These are phyloP conservation scores for Aspergillus sp. DNA, from an alignment of 2,329 filamentous ascomycete species.

Conservation along the genomic window DNA sequence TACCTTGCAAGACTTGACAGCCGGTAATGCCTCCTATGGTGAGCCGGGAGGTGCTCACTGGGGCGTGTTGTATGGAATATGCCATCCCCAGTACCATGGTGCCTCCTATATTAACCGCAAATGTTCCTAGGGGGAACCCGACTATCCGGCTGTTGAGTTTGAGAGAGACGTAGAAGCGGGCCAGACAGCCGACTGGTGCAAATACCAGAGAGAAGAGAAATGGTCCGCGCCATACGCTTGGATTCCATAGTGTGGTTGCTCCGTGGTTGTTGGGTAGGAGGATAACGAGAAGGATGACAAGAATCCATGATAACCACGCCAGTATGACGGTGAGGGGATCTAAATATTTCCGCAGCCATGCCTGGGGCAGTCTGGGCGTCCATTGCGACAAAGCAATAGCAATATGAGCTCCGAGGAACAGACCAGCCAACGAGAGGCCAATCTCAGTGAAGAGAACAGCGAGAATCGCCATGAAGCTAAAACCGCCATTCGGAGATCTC, in stretches of 20 bases:
- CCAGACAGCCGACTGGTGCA: background rate
- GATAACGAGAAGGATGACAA: background rate
- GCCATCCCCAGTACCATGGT: background rate
- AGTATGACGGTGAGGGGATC: background rate
- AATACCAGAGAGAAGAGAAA: background rate
- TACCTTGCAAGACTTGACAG: constrained; percentile 64
- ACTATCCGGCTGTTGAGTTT: background rate
- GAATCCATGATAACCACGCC: background rate
- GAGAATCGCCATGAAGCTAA: constrained; percentile 74
- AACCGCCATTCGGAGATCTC: constrained; percentile 63
- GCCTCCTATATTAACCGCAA: background rate
- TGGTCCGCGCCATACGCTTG: background rate
- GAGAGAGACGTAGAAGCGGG: background rate
- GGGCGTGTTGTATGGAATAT: background rate
- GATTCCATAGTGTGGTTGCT: background rate
- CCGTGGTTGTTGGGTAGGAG: background rate
- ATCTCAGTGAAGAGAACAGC: constrained; percentile 70
- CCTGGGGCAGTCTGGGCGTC: constrained; percentile 59
- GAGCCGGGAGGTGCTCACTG: background rate
- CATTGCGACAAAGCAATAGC: constrained; percentile 59
- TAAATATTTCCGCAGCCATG: constrained; percentile 46
- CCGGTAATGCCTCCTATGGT: constrained; percentile 44
- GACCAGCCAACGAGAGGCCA: constrained; percentile 64
- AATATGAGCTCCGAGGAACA: constrained; percentile 70
- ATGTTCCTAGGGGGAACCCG: background rate